A percentile compares a stretch with the other conserved stretches of the same genome.
phyloP scores from a whole-genome alignment of 2,329 filamentous ascomycete species.

The Apiospora hydei region DNA sequence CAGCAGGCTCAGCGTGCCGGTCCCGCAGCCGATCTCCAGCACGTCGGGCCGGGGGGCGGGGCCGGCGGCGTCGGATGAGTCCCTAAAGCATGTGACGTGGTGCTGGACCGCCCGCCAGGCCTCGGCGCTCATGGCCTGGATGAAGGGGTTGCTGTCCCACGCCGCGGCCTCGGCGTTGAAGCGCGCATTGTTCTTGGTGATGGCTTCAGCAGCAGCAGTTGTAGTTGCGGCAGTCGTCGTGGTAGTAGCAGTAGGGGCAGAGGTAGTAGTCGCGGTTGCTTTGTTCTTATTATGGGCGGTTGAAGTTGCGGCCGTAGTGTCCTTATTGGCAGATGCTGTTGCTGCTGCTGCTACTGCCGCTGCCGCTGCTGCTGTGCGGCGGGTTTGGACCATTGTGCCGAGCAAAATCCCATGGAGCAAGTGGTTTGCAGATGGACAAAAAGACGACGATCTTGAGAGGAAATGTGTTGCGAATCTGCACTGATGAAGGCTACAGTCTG shows the following conservation, averaged over 20 bases:
- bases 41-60: conserved; percentile 45
- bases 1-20: conserved; percentile 59
- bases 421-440: not conserved
- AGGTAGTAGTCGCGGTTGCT: not conserved
- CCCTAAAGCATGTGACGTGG: conserved; percentile 43
- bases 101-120: conserved; percentile 54
- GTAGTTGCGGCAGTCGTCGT: not conserved
- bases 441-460: not conserved
- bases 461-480: not conserved
- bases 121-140: conserved; percentile 51
- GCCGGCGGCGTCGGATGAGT: conserved; percentile 26
- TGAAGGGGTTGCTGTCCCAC: conserved; percentile 52
- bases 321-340: not conserved
- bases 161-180: conserved; percentile 50
- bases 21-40: conserved; percentile 65
- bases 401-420: not conserved
- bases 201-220: not conserved
- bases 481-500: not conserved
- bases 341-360: not conserved
- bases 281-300: not conserved
- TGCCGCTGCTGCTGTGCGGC: not conserved
- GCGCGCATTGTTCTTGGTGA: conserved; percentile 47
- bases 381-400: not conserved
- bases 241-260: not conserved
- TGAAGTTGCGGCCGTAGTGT: not conserved